These are phyloP conservation scores for Apiotrichum sp. DNA, from an alignment of 1,284 basidiomycete species.

Conservation along the genomic window DNA sequence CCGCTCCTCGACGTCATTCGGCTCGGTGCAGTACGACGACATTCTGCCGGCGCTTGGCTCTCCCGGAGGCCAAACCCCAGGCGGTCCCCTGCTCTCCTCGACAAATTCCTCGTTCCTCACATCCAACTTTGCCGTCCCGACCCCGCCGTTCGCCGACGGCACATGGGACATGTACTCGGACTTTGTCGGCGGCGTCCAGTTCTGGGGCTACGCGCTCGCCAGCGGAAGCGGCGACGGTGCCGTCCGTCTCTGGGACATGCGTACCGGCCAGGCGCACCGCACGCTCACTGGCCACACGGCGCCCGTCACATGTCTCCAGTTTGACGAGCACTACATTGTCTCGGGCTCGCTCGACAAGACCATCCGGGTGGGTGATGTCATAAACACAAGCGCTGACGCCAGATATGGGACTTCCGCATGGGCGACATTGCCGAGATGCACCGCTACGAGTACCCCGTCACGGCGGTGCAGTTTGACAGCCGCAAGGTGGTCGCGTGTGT, in stretches of 20 bases:
- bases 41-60: slow-evolving; percentile 32
- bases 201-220: slow-evolving; percentile 97
- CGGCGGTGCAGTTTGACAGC: slow-evolving; percentile 88
- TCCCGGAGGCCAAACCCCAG: slow-evolving; percentile 16
- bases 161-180: slow-evolving; percentile 92
- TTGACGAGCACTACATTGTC: slow-evolving; percentile 90
- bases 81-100: background rate
- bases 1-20: slow-evolving; percentile 39
- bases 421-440: slow-evolving; percentile 84
- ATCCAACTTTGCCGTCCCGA: slow-evolving; percentile 68
- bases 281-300: slow-evolving; percentile 89
- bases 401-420: slow-evolving; percentile 96
- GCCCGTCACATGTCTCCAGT: slow-evolving; percentile 90
- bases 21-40: slow-evolving; percentile 50
- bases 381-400: background rate
- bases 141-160: slow-evolving; percentile 80
- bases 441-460: slow-evolving; percentile 84
- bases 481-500: slow-evolving; percentile 90
- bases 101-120: slow-evolving; percentile 39
- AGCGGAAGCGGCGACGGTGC: slow-evolving; percentile 95
- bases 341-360: slow-evolving; percentile 91
- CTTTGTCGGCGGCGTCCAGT: slow-evolving; percentile 95
- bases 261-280: slow-evolving; percentile 93
- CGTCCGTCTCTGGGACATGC: slow-evolving; percentile 99
- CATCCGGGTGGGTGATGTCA: slow-evolving; percentile 59